A percentile compares a stretch with the other conserved stretches of the same genome.
phyloP scores from a whole-genome alignment of 495 filamentous ascomycete genomes.

The Astrothelium subdiscretum region DNA sequence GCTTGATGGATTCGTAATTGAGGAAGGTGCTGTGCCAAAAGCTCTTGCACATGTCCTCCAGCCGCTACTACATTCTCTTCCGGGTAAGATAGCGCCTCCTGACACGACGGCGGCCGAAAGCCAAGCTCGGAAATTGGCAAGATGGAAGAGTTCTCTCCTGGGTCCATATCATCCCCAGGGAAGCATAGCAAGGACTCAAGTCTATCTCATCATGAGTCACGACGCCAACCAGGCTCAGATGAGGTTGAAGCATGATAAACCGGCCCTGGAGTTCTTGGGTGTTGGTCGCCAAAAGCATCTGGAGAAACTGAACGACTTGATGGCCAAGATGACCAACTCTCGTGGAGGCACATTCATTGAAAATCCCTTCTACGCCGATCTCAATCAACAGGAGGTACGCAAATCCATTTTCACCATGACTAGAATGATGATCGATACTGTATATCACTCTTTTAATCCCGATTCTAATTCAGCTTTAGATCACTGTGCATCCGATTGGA shows the following conservation, averaged over 20 bases:
- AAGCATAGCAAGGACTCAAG: constrained; percentile 46
- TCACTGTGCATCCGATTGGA: constrained; percentile 59
- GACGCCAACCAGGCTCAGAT: constrained; percentile 54
- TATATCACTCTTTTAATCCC: neutral
- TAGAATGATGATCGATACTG: neutral
- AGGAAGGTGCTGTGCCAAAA: constrained; percentile 52
- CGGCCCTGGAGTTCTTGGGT: constrained; percentile 45
- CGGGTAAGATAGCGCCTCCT: constrained; percentile 36
- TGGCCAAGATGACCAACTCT: constrained; percentile 40
- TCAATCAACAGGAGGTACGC: constrained; percentile 38
- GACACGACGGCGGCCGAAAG: constrained; percentile 34
- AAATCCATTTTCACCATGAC: neutral
- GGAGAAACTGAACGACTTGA: constrained; percentile 38
- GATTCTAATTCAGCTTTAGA: constrained; percentile 5
- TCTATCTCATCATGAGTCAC: constrained; percentile 62
- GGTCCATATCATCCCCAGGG: constrained; percentile 46
- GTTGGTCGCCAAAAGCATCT: constrained; percentile 44
- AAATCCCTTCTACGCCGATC: constrained; percentile 42
- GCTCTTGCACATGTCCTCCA: constrained; percentile 46
- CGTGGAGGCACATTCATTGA: constrained; percentile 48
- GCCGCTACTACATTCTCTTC: constrained; percentile 43
- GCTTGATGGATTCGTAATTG: constrained; percentile 52
- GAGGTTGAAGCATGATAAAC: constrained; percentile 47
- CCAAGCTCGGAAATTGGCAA: constrained; percentile 16
- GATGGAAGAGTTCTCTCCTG: constrained; percentile 39